Conservation (phyloP, 2,329 filamentous ascomycete genomes). For the Sphaerulina populicola region DNA sequence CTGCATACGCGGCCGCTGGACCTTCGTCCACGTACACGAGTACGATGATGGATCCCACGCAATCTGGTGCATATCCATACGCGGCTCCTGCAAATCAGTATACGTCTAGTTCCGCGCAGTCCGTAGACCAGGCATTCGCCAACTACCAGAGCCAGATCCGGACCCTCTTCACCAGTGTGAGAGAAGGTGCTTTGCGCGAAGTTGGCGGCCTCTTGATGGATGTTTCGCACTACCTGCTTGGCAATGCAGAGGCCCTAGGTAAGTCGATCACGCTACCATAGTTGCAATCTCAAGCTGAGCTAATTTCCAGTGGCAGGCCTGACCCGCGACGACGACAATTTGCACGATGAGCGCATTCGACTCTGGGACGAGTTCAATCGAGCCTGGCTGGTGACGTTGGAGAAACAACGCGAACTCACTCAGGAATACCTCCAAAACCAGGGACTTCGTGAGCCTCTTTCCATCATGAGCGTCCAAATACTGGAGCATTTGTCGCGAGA, state of each 20-base stretch:
- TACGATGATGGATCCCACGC: constrained; percentile 46
- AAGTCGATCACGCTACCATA: constrained; percentile 35
- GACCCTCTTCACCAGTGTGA: constrained; percentile 64
- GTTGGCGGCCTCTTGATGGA: constrained; percentile 52
- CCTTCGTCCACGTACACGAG: constrained; percentile 46
- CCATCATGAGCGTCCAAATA: constrained; percentile 57
- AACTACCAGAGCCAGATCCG: constrained; percentile 49
- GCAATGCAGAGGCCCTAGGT: constrained; percentile 59
- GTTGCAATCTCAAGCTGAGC: constrained; percentile 30
- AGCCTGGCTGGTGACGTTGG: constrained; percentile 76
- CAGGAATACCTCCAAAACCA: constrained; percentile 52
- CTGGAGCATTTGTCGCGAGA: constrained; percentile 76
- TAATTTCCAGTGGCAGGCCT: constrained; percentile 52
- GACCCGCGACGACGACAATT: constrained; percentile 68
- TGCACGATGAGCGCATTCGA: constrained; percentile 67
- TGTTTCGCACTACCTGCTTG: constrained; percentile 58
- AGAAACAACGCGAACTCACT: constrained; percentile 71
- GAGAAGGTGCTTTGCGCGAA: constrained; percentile 52
- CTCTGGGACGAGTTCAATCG: constrained; percentile 94
- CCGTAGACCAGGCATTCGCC: constrained; percentile 58
- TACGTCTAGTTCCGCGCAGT: constrained; percentile 26
- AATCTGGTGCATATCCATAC: constrained; percentile 29
- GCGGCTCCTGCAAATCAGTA: constrained; percentile 16
- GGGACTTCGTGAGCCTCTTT: constrained; percentile 49
- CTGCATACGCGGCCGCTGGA: constrained; percentile 54